Base-by-base conservation (phyloP, 805 yeast species). In the Metschnikowia reukaufii region DNA sequence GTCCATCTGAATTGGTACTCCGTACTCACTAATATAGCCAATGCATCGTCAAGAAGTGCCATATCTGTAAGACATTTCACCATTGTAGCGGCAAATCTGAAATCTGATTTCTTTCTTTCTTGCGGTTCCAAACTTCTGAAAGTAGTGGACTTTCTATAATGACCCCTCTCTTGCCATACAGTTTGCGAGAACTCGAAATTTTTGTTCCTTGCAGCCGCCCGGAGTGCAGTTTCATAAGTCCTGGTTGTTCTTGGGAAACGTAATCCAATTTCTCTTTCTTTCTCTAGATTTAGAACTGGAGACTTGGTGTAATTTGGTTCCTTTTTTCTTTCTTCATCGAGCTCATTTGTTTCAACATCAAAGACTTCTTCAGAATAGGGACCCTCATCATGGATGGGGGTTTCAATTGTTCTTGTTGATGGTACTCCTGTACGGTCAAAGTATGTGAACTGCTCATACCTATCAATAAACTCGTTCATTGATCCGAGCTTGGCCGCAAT, bases 101-200 rank as follows among this genome's bases (percentile, higher is more conserved):
- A 82, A 58, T 85, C 92, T 4, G 72, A 63, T 4, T 62, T 59
- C 36, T 76, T 75, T 53, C 77, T 80, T 23, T 55, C 61, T 0
- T 47, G 43, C 8, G 66, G 56, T 0, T 70, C 41, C 15, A 81
- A 58, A 0, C 47, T 31, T 42, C 72, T 77, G 70, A 86, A 90
- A 2, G 54, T 52, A 0, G 39, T 19, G 0, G 86, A 73, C 48
- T 79, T 79, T 42, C 97, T 72, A 66, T 76, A 89, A 18, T 62
- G 50, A 2, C 97, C 97, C 57, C 97, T 78, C 58, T 87, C 96
- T 2, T 67, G 64, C 96, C 96, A 90, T 1, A 87, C 70, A 20
- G 66, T 63, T 46, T 81, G 81, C 4, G 90, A 91, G 59, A 85
- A 79, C 0, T 70, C 71, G 34, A 74, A 63, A 56, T 83, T 77